Evolutionary conservation across 139 green algal species (phyloP).

Genomic region (Chlamydomonas sphaeroides): DNA sequence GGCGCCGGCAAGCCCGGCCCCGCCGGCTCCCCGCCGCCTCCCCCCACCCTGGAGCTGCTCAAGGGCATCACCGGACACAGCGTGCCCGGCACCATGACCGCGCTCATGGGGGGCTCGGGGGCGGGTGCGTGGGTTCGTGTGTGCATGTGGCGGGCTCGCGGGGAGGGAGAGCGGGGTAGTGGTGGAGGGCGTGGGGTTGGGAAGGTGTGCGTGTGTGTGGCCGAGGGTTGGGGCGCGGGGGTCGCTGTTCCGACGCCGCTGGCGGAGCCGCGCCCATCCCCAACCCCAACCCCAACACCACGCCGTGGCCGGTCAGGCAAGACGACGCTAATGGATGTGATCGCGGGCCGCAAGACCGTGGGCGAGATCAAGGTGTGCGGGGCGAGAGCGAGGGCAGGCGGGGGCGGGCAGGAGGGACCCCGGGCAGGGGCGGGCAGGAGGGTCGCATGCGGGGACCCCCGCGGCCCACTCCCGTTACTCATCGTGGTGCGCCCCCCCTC

Average conservation of each 20-base stretch:
- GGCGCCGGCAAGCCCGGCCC: conserved; percentile 34
- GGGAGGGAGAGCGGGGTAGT: background rate
- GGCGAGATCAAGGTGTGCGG: conserved; percentile 70
- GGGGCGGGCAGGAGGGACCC: too few relatives aligned
- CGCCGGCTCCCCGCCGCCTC: background rate
- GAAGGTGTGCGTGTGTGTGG: background rate
- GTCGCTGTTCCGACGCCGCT: too few relatives aligned
- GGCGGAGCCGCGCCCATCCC: too few relatives aligned
- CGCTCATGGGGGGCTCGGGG: conserved; percentile 77
- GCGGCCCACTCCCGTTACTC: too few relatives aligned
- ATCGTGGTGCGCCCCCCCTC: too few relatives aligned
- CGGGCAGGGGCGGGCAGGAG: too few relatives aligned
- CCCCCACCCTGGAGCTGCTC: conserved; percentile 46
- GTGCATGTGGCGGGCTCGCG: background rate
- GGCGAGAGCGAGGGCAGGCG: too few relatives aligned
- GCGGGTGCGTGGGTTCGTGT: conserved; percentile 13
- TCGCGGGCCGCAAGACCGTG: conserved; percentile 82
- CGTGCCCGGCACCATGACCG: conserved; percentile 44
- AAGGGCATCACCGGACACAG: conserved; percentile 68
- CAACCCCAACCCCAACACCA: too few relatives aligned
- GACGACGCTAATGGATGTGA: conserved; percentile 78
- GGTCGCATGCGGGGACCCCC: too few relatives aligned
- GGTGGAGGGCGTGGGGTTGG: background rate
- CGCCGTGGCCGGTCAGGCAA: too few relatives aligned
- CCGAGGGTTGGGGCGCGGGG: background rate